Conservation (phyloP, 805 yeast genomes). For the Yamadazyma sp. region DNA sequence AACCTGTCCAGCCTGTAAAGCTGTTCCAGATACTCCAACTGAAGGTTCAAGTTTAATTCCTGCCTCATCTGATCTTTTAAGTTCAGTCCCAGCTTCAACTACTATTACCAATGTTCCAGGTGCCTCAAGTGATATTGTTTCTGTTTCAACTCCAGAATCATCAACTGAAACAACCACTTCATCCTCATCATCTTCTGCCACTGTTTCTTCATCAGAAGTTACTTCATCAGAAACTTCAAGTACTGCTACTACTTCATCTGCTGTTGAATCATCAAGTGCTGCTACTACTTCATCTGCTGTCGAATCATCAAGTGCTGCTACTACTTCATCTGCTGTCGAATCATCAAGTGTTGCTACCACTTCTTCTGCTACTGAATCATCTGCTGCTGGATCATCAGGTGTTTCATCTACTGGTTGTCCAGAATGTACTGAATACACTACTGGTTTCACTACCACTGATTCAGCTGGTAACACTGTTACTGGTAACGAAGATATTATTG, state of each 20-base stretch:
- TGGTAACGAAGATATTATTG: not conserved
- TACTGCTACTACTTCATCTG: slow-evolving; percentile 5
- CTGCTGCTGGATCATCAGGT: not conserved
- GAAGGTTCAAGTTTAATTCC: slow-evolving; percentile 10
- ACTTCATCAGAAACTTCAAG: slow-evolving; percentile 2
- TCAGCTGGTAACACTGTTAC: slow-evolving; percentile 3
- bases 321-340: slow-evolving; percentile 6
- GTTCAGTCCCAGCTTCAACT: slow-evolving; percentile 5
- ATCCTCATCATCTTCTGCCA: slow-evolving; percentile 21
- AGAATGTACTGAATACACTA: not conserved
- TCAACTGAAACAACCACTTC: slow-evolving; percentile 22
- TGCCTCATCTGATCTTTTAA: slow-evolving; percentile 2
- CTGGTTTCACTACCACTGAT: slow-evolving; percentile 3
- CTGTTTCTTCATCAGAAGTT: slow-evolving; percentile 2
- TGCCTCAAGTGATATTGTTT: slow-evolving; percentile 1
- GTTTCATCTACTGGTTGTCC: slow-evolving; percentile 1
- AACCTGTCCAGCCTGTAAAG: slow-evolving; percentile 18
- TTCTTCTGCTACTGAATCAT: slow-evolving; percentile 4
- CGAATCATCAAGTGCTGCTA: not conserved
- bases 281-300: slow-evolving; percentile 4
- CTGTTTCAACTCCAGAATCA: slow-evolving; percentile 3
- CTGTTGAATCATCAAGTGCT: not conserved
- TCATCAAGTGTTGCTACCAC: slow-evolving; percentile 6
- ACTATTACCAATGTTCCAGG: not conserved
- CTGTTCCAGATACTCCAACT: slow-evolving; percentile 15